Evolutionary conservation across 2,329 filamentous ascomycete species (phyloP), one percentile per base, ranked within the genome.

Genomic region (Aspergillus phoenicis): DNA sequence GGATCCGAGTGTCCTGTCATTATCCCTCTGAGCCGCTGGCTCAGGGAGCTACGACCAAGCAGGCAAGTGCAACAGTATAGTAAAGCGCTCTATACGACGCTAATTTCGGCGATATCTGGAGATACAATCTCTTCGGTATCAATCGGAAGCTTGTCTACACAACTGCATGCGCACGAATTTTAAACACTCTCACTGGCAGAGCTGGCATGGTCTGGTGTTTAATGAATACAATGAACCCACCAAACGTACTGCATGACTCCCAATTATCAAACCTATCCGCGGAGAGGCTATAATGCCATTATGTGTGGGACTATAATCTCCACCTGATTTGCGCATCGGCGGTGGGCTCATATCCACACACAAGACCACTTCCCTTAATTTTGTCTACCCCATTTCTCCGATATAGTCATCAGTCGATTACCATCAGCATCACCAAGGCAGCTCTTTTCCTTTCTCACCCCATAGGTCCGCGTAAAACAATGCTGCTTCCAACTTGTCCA

Each of bases 1-100:
- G 53, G 53, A 56, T 47, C 53, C 22, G 53, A 56, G 28, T 33
- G 53, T 47, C 26, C 53, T 47, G 53, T 47, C 53, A 47, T 36
- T 56, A 22, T 36, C 11, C 11, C n/a, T 33, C 15, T 28, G 26
- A 30, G 28, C 28, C 47, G 47, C 26, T 51, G 24, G n/a, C 22
- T 30, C 26, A 4, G 15, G 20, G 47, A 11, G 11, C 47, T 51
- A 51, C 47, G 26, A 20, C n/a, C 26, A 28, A 33, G 47, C 8
- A 33, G 47, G 47, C 47, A 48, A 48, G 47, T 33, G n/a, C 41
- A 45, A 20, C 22, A 45, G 17, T 45, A 22, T 13, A 22, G 41
- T 22, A 45, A 36, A 10, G 33, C 33, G 33, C 41, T 13, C 41
- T 45, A 10, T n/a, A 30, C 8, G 47, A 8, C 24, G 47, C 47